phyloP scores from a whole-genome alignment of 345 rosid species.

The Moricandia arvensis region DNA sequence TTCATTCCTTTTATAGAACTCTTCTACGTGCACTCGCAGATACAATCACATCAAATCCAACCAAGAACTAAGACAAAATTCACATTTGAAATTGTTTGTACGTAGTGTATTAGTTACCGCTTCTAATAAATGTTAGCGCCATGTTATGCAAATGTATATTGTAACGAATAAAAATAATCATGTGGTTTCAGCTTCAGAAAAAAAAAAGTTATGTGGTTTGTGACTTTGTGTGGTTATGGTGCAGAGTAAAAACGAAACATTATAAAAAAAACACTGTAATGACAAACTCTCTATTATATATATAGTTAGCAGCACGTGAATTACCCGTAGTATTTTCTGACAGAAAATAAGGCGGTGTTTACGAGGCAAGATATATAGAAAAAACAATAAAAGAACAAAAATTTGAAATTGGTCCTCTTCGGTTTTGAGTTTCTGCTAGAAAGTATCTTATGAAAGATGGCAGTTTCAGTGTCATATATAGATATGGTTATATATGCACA shows the following conservation, averaged over 20 bases:
- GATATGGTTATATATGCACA: conserved; percentile 11
- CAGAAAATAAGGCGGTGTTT: conserved; percentile 55
- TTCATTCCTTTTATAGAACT: conserved; percentile 26
- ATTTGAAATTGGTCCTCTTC: conserved; percentile 35
- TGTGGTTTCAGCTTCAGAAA: too few species aligned
- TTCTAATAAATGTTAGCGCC: neutral
- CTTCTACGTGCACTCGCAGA: conserved; percentile 36
- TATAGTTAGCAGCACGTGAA: conserved; percentile 69
- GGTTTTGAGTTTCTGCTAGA: conserved; percentile 38
- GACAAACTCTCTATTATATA: conserved; percentile 43
- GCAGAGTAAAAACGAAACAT: conserved; percentile 20
- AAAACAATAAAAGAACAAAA: neutral
- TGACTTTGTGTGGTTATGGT: neutral
- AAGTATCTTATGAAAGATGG: conserved; percentile 40
- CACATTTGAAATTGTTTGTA: neutral
- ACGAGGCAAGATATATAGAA: conserved; percentile 40
- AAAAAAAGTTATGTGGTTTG: neutral
- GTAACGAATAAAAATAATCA: neutral
- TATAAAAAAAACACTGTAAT: conserved; percentile 55
- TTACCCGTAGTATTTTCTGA: conserved; percentile 29
- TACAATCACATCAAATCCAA: conserved; percentile 27
- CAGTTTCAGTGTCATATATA: conserved; percentile 41
- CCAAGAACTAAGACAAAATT: neutral
- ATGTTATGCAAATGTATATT: conserved; percentile 18
- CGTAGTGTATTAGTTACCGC: neutral